Evolutionary conservation across 139 green algal species (phyloP).

Genomic region (Monoraphidium neglectum): DNA sequence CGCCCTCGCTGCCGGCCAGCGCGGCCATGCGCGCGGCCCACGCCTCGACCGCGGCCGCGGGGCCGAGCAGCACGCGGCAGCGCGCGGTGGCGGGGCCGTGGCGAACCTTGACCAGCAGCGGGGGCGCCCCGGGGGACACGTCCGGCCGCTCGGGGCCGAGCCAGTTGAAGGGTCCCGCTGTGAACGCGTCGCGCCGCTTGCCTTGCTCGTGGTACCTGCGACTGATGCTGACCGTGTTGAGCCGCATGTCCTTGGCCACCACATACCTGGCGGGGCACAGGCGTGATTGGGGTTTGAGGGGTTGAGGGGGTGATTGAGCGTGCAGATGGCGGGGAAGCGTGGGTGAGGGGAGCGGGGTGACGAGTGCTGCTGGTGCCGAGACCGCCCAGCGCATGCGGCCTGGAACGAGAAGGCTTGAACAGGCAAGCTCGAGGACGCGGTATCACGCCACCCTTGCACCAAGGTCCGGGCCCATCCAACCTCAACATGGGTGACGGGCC

Average conservation of each 20-base stretch:
- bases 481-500: no score
- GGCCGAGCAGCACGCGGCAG: conserved; percentile 45
- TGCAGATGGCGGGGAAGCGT: no score
- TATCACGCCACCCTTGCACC: no score
- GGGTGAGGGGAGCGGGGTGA: no score
- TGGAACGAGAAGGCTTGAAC: no score
- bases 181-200: conserved; percentile 60
- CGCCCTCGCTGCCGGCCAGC: neutral
- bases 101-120: conserved; percentile 67
- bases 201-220: conserved; percentile 60
- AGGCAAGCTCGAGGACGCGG: no score
- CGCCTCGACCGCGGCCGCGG: neutral
- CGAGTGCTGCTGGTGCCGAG: no score
- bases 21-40: neutral
- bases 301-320: no score
- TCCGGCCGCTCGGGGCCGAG: conserved; percentile 13
- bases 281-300: no score
- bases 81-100: conserved; percentile 78
- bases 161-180: conserved; percentile 71
- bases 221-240: conserved; percentile 90
- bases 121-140: neutral
- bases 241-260: conserved; percentile 76
- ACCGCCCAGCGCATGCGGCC: no score
- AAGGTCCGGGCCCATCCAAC: no score
- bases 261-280: conserved; percentile 83